Percentiles rank a stretch among this genome's conserved stretches.
phyloP scores from a whole-genome alignment of 2,329 filamentous ascomycete species.

The Phaeomoniella chlamydospora region DNA sequence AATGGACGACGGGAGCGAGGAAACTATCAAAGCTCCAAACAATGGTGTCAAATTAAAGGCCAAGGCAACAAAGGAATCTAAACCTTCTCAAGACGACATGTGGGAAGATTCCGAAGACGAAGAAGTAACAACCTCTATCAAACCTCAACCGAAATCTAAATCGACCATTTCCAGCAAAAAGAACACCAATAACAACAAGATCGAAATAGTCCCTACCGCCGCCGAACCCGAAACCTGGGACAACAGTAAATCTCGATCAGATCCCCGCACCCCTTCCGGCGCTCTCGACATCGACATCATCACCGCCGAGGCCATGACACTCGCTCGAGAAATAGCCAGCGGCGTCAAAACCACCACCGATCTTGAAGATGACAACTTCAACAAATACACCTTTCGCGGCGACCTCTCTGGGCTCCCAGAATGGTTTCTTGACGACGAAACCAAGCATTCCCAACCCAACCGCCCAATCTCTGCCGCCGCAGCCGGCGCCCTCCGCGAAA shows the following conservation, averaged over 20 bases:
- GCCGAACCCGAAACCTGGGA: neutral
- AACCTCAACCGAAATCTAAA: constrained; percentile 1
- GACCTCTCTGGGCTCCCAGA: constrained; percentile 86
- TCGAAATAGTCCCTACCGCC: neutral
- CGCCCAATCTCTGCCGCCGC: constrained; percentile 87
- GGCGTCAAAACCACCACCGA: constrained; percentile 69
- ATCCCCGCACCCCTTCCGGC: constrained; percentile 25
- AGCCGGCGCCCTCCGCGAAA: constrained; percentile 85
- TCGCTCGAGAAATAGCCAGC: constrained; percentile 81
- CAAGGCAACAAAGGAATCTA: constrained; percentile 9
- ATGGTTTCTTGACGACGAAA: constrained; percentile 95
- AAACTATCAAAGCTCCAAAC: constrained; percentile 6
- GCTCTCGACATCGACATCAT: constrained; percentile 85
- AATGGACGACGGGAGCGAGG: constrained; percentile 15
- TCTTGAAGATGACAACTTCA: constrained; percentile 81
- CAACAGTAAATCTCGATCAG: constrained; percentile 6
- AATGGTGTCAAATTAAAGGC: no score
- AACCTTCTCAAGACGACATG: constrained; percentile 13
- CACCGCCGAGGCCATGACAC: constrained; percentile 97
- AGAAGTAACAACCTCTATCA: constrained; percentile 11
- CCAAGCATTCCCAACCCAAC: constrained; percentile 65
- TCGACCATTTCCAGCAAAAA: constrained; percentile 4
- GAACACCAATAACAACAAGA: neutral
- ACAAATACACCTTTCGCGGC: constrained; percentile 80
- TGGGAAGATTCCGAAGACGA: constrained; percentile 22